phyloP scores from a whole-genome alignment of 495 filamentous ascomycete species.

The Neurospora sp. region DNA sequence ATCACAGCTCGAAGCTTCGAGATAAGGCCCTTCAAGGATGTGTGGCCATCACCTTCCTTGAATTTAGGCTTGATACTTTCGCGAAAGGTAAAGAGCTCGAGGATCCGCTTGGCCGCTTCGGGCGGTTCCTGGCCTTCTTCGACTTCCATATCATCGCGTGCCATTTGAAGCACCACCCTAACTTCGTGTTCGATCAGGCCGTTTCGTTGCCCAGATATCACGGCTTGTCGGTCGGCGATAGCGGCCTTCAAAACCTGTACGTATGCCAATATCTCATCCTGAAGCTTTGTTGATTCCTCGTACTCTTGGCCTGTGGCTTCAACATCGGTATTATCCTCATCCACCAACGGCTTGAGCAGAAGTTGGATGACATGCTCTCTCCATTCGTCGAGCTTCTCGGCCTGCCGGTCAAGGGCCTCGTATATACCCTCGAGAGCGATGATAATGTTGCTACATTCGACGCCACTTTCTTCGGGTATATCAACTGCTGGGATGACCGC shows the following conservation, averaged over 20 bases:
- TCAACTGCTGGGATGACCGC: constrained; percentile 46
- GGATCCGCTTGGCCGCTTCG: constrained; percentile 35
- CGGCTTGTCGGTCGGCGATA: constrained; percentile 67
- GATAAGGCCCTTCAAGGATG: constrained; percentile 60
- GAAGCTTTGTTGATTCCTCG: constrained; percentile 71
- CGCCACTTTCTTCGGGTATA: constrained; percentile 10
- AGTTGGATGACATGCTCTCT: constrained; percentile 58
- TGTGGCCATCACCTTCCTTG: constrained; percentile 26
- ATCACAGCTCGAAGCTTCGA: constrained; percentile 55
- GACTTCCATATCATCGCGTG: constrained; percentile 28
- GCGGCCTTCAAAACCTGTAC: constrained; percentile 64
- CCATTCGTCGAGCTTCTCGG: constrained; percentile 59
- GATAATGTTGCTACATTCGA: constrained; percentile 25
- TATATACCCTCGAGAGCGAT: constrained; percentile 29
- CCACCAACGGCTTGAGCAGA: constrained; percentile 65
- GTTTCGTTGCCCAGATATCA: constrained; percentile 65
- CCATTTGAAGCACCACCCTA: constrained; percentile 44
- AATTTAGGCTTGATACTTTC: constrained; percentile 46
- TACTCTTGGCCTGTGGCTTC: constrained; percentile 84
- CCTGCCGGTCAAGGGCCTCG: constrained; percentile 56
- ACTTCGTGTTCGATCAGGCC: constrained; percentile 72
- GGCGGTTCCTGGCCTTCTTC: constrained; percentile 54
- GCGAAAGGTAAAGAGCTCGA: constrained; percentile 49
- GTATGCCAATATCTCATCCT: constrained; percentile 76
- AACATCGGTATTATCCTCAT: constrained; percentile 52